Conservation (phyloP, 306 rosid species). For the Begonia masoniana region DNA sequence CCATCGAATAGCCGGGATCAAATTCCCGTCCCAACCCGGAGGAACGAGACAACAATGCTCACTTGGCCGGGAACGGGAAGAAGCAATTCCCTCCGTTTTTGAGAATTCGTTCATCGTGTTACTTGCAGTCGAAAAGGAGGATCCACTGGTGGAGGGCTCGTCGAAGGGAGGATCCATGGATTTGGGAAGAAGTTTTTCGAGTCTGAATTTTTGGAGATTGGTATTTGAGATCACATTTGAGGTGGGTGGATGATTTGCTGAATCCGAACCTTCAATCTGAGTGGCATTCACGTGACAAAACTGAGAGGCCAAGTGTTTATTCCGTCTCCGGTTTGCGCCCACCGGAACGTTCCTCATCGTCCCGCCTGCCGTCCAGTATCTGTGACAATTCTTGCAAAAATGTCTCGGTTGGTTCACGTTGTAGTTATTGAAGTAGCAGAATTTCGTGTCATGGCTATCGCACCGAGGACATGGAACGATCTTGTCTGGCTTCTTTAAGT, state of each 20-base stretch:
- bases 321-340: slow-evolving; percentile 65
- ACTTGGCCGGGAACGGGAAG: slow-evolving; percentile 3
- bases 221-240: slow-evolving; percentile 20
- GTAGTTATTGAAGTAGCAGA: slow-evolving; percentile 73
- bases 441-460: slow-evolving; percentile 56
- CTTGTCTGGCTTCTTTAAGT: slow-evolving; percentile 61
- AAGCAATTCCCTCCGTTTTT: slow-evolving; percentile 10
- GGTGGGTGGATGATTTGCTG: slow-evolving; percentile 15
- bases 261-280: slow-evolving; percentile 21
- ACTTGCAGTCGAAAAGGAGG: slow-evolving; percentile 18
- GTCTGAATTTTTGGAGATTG: slow-evolving; percentile 41
- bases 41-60: slow-evolving; percentile 28
- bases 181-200: slow-evolving; percentile 35
- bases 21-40: slow-evolving; percentile 32
- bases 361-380: slow-evolving; percentile 88
- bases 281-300: slow-evolving; percentile 32
- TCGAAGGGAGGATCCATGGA: slow-evolving; percentile 30
- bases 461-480: slow-evolving; percentile 68
- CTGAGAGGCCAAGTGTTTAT: slow-evolving; percentile 56
- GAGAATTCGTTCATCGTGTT: slow-evolving; percentile 25
- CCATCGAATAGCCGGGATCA: slow-evolving; percentile 30
- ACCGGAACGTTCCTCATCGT: slow-evolving; percentile 63
- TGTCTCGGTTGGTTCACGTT: slow-evolving; percentile 79
- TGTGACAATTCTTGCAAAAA: slow-evolving; percentile 69
- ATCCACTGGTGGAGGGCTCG: slow-evolving; percentile 24